These are phyloP conservation scores for Buddleja alternifolia DNA, from an alignment of 257 asterid genomes.

Conservation along the genomic window DNA sequence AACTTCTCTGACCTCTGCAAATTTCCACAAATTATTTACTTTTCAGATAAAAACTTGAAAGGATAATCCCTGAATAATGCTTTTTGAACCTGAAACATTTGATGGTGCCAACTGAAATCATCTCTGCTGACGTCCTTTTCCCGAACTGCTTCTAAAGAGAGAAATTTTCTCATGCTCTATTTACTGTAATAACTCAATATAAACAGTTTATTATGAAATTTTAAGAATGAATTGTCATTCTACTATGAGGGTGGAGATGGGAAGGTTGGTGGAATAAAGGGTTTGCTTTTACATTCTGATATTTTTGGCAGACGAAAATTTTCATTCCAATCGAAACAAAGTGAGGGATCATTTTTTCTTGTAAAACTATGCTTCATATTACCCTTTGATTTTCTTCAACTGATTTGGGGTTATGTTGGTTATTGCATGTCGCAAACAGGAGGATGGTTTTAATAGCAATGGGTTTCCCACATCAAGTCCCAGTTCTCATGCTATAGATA, in stretches of 20 bases:
- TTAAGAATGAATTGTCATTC: not conserved
- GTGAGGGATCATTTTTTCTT: not conserved
- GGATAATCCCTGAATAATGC: not conserved
- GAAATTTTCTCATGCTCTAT: too few relatives aligned
- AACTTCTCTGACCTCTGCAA: not conserved
- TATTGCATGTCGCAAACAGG: conserved; percentile 43
- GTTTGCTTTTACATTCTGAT: not conserved
- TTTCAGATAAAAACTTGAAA: not conserved
- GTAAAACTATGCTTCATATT: conserved; percentile 11
- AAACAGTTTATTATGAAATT: not conserved
- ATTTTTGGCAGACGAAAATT: not conserved
- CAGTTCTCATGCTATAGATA: conserved; percentile 41
- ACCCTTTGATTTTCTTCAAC: conserved; percentile 18
- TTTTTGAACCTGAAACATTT: not conserved
- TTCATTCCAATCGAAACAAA: not conserved
- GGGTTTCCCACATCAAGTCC: conserved; percentile 41
- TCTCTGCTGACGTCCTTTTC: not conserved
- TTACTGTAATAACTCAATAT: not conserved
- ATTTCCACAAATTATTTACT: not conserved
- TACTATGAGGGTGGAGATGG: not conserved
- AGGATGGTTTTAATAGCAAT: conserved; percentile 30
- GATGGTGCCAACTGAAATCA: not conserved
- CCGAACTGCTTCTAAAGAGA: too few relatives aligned
- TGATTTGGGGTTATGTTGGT: conserved; percentile 16
- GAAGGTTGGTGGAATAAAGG: not conserved